Evolutionary conservation across 2,329 filamentous ascomycete genomes (phyloP).

Genomic region (Trichothecium sympodiale): DNA sequence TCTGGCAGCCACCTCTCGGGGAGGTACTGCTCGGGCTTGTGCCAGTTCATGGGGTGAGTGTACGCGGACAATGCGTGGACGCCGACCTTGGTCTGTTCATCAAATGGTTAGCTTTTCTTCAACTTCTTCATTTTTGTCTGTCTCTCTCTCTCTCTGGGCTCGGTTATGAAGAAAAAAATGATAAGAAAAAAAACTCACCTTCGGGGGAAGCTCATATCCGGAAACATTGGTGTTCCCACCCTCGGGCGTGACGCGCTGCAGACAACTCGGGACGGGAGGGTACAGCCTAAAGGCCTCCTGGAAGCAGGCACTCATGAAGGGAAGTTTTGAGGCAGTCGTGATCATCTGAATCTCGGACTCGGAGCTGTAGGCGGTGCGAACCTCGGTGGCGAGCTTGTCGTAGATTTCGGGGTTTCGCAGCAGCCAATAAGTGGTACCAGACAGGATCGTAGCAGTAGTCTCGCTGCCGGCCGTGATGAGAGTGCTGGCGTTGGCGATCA

Average conservation of each 20-base stretch:
- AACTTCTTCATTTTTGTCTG: too few relatives aligned
- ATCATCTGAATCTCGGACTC: conserved; percentile 25
- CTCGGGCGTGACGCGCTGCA: conserved; percentile 14
- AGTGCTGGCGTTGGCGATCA: conserved; percentile 7
- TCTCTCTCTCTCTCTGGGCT: too few relatives aligned
- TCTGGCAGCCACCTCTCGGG: conserved; percentile 33
- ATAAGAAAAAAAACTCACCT: too few relatives aligned
- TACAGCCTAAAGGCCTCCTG: conserved; percentile 27
- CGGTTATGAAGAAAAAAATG: too few relatives aligned
- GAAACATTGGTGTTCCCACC: conserved; percentile 19
- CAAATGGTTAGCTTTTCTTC: too few relatives aligned
- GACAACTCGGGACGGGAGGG: conserved; percentile 11
- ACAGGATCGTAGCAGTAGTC: conserved; percentile 15
- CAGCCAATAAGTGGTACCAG: conserved; percentile 13
- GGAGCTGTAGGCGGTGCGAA: conserved; percentile 9
- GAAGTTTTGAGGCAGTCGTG: conserved; percentile 15
- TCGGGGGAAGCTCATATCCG: conserved; percentile 17
- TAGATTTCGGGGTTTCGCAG: conserved; percentile 16
- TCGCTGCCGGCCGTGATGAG: conserved; percentile 15
- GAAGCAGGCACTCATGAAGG: conserved; percentile 20
- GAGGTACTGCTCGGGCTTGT: conserved; percentile 30
- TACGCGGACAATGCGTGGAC: too few relatives aligned
- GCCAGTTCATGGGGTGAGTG: too few relatives aligned
- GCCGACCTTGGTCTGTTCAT: too few relatives aligned
- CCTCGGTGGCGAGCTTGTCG: conserved; percentile 20